A percentile compares a stretch with the other conserved stretches of the same genome.
Conservation (phyloP, 441 rosid species). For the Erodium moschatum region DNA sequence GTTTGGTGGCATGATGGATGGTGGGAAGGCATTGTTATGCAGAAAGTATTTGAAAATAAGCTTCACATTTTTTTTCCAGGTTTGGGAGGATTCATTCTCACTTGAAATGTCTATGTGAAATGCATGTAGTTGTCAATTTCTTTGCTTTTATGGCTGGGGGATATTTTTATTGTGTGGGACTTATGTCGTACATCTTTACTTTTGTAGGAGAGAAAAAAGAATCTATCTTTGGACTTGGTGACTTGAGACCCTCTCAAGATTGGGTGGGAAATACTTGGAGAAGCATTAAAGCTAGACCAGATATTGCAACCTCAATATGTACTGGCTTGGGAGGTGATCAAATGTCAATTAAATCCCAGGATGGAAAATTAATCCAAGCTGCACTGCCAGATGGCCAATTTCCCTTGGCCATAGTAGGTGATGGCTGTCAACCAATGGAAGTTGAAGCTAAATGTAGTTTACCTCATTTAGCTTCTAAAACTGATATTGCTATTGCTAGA, state of each 20-base stretch:
- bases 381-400: background rate
- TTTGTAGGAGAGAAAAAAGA: constrained; percentile 53
- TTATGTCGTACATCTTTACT: background rate
- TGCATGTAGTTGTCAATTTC: no score
- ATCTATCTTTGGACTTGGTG: constrained; percentile 30
- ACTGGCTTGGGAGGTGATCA: constrained; percentile 25
- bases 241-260: constrained; percentile 56
- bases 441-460: constrained; percentile 19
- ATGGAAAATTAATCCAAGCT: constrained; percentile 22
- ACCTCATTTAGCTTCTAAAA: constrained; percentile 22
- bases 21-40: constrained; percentile 75
- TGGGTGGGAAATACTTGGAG: constrained; percentile 60
- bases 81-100: constrained; percentile 21
- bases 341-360: constrained; percentile 19
- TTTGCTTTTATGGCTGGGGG: background rate
- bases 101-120: background rate
- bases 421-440: constrained; percentile 10
- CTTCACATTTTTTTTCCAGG: constrained; percentile 61
- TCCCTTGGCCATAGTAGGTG: constrained; percentile 10
- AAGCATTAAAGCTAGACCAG: constrained; percentile 32
- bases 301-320: constrained; percentile 29
- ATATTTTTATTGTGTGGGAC: background rate
- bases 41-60: constrained; percentile 40
- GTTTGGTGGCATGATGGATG: constrained; percentile 76
- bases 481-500: constrained; percentile 18